Evolutionary conservation across 2,329 filamentous ascomycete species (phyloP).

Genomic region (Colletotrichum godetiae): DNA sequence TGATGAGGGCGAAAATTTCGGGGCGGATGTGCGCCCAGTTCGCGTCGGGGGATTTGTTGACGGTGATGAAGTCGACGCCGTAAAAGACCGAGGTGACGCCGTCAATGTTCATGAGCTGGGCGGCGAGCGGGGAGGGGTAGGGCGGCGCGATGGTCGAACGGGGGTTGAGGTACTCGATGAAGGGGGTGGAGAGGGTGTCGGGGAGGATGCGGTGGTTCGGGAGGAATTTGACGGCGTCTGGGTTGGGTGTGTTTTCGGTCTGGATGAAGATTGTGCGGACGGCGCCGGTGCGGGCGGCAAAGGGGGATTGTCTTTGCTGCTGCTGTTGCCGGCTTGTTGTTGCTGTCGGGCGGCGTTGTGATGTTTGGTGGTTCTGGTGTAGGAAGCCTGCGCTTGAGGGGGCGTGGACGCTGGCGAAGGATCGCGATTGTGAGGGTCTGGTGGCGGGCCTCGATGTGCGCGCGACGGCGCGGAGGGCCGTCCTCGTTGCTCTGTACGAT

Average conservation of each 20-base stretch:
- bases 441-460: conserved; percentile 22
- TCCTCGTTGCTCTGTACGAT: conserved; percentile 29
- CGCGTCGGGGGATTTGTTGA: conserved; percentile 88
- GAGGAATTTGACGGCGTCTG: conserved; percentile 96
- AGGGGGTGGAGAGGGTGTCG: conserved; percentile 76
- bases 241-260: conserved; percentile 93
- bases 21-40: conserved; percentile 97
- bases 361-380: conserved; percentile 14
- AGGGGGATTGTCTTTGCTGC: conserved; percentile 21
- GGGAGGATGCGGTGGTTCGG: conserved; percentile 91
- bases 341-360: neutral
- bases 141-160: conserved; percentile 89
- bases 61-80: conserved; percentile 94
- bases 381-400: conserved; percentile 27
- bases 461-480: conserved; percentile 31
- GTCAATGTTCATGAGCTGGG: conserved; percentile 91
- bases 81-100: conserved; percentile 97
- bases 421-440: conserved; percentile 22
- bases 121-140: conserved; percentile 89
- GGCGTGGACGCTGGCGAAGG: conserved; percentile 30
- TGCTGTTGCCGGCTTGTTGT: too few species aligned
- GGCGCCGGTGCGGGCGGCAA: conserved; percentile 46
- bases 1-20: conserved; percentile 95
- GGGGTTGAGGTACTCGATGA: conserved; percentile 91
- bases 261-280: conserved; percentile 94